Base-by-base conservation (phyloP, 768 basidiomycete genomes). In the Pleurotus tuoliensis region DNA sequence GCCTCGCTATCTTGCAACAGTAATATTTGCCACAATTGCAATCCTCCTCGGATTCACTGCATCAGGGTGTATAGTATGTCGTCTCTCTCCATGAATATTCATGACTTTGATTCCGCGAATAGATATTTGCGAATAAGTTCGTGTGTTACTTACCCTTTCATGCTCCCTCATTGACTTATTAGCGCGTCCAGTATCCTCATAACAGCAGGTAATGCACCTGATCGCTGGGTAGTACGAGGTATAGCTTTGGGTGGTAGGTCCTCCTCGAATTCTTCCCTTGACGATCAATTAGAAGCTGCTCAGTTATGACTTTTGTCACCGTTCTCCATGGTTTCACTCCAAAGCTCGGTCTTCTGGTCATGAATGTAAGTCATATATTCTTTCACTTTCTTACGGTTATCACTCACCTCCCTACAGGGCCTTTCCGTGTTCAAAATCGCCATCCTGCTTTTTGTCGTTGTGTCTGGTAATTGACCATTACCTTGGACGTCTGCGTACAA, bases 171-270 rank as follows among this genome's bases (percentile, higher is more conserved):
- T 8, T 24, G 15, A 15, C 22, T 18, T 50, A 18, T 50, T 27
- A 15, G 48, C 16, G 22, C n/a, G 16, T 0, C 30, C 43, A 83
- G 82, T 49, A 82, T 84, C 39, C 71, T 84, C 11, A 64, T 82
- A 24, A 65, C 81, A 0, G 77, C 75, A 0, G 78, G 75, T 3
- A 64, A 71, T 27, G 56, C 62, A 0, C 70, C 74, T 3, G 70
- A 68, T 18, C 66, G 69, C 1, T 86, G 84, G 84, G 71, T 71
- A 2, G 78, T 77, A 15, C 78, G 84, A 52, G 82, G 82, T 0
- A 83, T 87, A 53, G 84, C 81, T 3, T 66, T 86, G 1, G 83
- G 73, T 65, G 80, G 83, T 79, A 38, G 12, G 69, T 59, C 40
- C 55, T 12, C 38, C 13, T 20, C 38, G 50, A 38, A 13, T 34